Evolutionary conservation across 1,284 basidiomycete genomes (phyloP).

Genomic region (Pholiota adiposa): DNA sequence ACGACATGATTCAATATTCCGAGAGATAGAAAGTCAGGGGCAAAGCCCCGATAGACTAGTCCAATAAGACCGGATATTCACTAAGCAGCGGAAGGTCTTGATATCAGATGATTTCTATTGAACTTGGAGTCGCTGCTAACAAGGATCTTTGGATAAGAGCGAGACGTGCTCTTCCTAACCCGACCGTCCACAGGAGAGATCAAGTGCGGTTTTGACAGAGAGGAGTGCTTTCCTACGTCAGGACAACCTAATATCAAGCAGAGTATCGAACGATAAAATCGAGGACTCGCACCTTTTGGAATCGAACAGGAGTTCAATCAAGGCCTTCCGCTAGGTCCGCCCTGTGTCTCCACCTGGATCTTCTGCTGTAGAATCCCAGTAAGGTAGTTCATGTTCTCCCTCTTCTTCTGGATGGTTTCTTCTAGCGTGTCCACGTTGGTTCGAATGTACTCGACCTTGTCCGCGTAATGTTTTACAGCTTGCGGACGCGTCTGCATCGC

Average conservation of each 20-base stretch:
- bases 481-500: conserved; percentile 71
- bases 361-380: conserved; percentile 80
- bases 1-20: background rate
- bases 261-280: background rate
- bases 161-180: background rate
- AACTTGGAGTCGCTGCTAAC: background rate
- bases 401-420: conserved; percentile 86
- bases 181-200: background rate
- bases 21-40: background rate
- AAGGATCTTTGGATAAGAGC: background rate
- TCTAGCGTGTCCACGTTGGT: conserved; percentile 84
- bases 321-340: conserved; percentile 20
- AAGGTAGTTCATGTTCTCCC: conserved; percentile 83
- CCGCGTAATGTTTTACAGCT: conserved; percentile 76
- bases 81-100: conserved; percentile 1
- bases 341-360: conserved; percentile 52
- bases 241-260: background rate
- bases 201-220: background rate
- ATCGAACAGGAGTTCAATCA: conserved; percentile 12
- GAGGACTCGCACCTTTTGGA: background rate
- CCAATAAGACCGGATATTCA: background rate
- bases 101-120: conserved; percentile 5
- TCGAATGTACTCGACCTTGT: conserved; percentile 80
- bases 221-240: background rate
- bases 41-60: background rate